Conservation (phyloP, 148 eudicot genomes). For the Amaranthus palmeri region DNA sequence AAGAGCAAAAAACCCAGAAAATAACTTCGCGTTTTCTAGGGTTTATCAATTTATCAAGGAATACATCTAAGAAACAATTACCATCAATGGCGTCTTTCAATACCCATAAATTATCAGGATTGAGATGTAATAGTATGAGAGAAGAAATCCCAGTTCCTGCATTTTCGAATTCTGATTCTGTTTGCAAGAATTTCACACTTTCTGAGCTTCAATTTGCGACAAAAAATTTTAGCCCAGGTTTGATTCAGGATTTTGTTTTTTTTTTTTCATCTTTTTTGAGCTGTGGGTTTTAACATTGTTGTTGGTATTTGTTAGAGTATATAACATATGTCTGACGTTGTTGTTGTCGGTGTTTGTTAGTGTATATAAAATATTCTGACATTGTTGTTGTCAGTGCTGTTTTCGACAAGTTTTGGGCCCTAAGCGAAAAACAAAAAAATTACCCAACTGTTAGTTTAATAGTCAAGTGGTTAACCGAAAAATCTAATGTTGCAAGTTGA, state of each 20-base stretch:
- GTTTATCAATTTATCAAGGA: constrained; percentile 42
- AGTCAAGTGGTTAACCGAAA: too few species aligned
- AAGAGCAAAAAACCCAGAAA: constrained; percentile 24
- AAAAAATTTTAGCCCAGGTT: constrained; percentile 28
- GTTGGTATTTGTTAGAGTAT: too few species aligned
- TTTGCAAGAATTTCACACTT: constrained; percentile 23
- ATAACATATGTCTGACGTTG: too few species aligned
- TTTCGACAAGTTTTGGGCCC: too few species aligned
- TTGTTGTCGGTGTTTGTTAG: too few species aligned
- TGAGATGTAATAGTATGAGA: constrained; percentile 58
- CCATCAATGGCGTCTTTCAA: constrained; percentile 41
- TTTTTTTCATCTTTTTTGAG: background rate
- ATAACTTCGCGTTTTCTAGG: constrained; percentile 38
- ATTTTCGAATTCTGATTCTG: constrained; percentile 15
- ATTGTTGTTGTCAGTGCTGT: too few species aligned
- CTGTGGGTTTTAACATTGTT: too few species aligned
- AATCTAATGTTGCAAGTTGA: too few species aligned
- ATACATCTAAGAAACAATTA: constrained; percentile 45
- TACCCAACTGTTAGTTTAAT: too few species aligned
- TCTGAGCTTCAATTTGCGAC: constrained; percentile 28
- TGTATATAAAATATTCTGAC: too few species aligned
- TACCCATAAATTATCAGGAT: constrained; percentile 48
- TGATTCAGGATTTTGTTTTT: background rate
- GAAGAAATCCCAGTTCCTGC: constrained; percentile 24
- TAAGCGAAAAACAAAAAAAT: too few species aligned